Percentiles rank a stretch among this genome's conserved stretches.
Evolutionary conservation across 179 eudicot genomes (phyloP).

Genomic region (Camellia oleifera): DNA sequence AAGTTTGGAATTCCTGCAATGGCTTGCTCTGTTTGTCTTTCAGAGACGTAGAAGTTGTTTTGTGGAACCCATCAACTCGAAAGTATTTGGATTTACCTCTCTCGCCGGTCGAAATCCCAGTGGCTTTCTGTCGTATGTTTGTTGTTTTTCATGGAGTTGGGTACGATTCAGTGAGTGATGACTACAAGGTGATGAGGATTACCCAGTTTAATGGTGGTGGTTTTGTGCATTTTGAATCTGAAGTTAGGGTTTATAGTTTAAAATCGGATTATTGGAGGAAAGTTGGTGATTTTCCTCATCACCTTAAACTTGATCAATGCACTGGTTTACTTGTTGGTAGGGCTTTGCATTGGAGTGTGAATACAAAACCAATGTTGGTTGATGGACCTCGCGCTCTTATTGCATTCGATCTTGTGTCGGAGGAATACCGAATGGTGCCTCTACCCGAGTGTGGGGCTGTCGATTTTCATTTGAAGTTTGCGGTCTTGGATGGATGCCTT

Average conservation of each 20-base stretch:
- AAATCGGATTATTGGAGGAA: conserved; percentile 22
- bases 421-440: conserved; percentile 15
- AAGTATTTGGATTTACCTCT: background rate
- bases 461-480: background rate
- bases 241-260: conserved; percentile 20
- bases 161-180: conserved; percentile 19
- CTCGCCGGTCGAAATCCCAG: background rate
- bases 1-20: conserved; percentile 13
- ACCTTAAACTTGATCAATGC: background rate
- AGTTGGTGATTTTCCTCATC: conserved; percentile 19
- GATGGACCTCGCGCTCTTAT: background rate
- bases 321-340: background rate
- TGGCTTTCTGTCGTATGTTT: background rate
- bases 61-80: conserved; percentile 23
- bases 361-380: no score
- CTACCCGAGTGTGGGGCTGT: background rate
- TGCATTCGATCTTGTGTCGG: conserved; percentile 20
- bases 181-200: conserved; percentile 24
- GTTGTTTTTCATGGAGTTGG: conserved; percentile 17
- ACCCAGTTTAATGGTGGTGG: conserved; percentile 5
- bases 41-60: background rate
- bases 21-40: conserved; percentile 12
- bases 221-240: background rate
- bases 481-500: conserved; percentile 18
- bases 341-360: conserved; percentile 1